Evolutionary conservation across 2,329 filamentous ascomycete genomes (phyloP), one percentile per base, ranked within the genome.

Genomic region (Fusarium begoniae): DNA sequence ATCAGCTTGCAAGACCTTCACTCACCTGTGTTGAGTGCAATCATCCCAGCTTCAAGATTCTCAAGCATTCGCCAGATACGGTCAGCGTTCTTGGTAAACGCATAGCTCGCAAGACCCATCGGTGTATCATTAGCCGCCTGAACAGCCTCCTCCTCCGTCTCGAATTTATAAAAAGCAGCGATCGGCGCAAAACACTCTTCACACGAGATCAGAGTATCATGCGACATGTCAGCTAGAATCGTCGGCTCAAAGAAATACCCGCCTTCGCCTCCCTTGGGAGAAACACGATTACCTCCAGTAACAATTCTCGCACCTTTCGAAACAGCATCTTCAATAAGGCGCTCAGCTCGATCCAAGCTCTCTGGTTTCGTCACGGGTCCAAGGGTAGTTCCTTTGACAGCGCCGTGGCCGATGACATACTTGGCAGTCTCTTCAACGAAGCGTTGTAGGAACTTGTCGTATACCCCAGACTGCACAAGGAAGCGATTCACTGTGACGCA

Each of bases 401-500:
- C 51, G 5, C 72, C 74, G 5, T 75, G 72, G 7, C 69, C 69
- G 6, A 64, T 26, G 22, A 63, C 24, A 26, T 67, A 57, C 24
- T 72, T 72, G 22, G 57, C 38, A n/a, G 63, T 68, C 24, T 64
- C 22, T 47, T 75, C 41, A 6, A 58, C 17, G 0, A 77, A 35
- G 8, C 55, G 63, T 18, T 63, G 32, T 0, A 64, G 28, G 22
- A 77, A 77, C 3, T 43, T 28, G 6, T 91, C 88, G 79, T 91
- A 90, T n/a, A 93, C 86, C 11, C 85, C 87, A 11, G 83, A 83
- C 71, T 91, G 89, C 7, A 91, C 83, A 72, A 88, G 90, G 62
- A 91, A 84, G 3, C 89, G 83, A 79, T 91, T 91, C 14, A 87
- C 87, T 55, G 86, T 88, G 20, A 93, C 90, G 76, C 92, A 94